phyloP scores from a whole-genome alignment of 176 grass and related monocot species.

The Paspalum vaginatum region DNA sequence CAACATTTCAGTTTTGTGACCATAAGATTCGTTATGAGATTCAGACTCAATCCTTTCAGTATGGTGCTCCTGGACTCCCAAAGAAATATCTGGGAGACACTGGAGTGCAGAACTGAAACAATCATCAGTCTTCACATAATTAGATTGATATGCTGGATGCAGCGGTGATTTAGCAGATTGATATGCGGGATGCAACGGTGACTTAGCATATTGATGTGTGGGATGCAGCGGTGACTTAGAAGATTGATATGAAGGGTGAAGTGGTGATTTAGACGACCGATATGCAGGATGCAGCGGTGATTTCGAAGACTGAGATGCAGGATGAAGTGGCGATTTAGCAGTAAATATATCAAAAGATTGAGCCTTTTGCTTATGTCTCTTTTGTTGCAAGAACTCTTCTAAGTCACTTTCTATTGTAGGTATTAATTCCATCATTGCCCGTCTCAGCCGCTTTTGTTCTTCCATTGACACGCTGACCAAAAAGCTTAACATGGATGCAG shows the following conservation, averaged over 20 bases:
- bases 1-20: constrained; percentile 34
- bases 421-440: constrained; percentile 69
- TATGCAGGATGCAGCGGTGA: constrained; percentile 36
- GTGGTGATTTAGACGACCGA: constrained; percentile 23
- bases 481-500: constrained; percentile 70
- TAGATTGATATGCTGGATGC: constrained; percentile 37
- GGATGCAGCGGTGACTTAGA: constrained; percentile 5
- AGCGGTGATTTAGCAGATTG: constrained; percentile 22
- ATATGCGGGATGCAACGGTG: background rate
- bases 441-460: constrained; percentile 77
- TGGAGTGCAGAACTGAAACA: constrained; percentile 44
- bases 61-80: constrained; percentile 6
- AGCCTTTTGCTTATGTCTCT: constrained; percentile 62
- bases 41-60: constrained; percentile 28
- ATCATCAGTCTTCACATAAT: constrained; percentile 36
- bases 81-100: constrained; percentile 22
- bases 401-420: constrained; percentile 75
- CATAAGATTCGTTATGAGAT: constrained; percentile 29
- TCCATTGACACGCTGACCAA: constrained; percentile 76
- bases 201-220: constrained; percentile 4
- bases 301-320: constrained; percentile 16
- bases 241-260: constrained; percentile 9
- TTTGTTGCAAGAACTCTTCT: constrained; percentile 78
- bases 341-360: constrained; percentile 55
- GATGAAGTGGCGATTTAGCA: constrained; percentile 40